Evolutionary conservation across 2,329 filamentous ascomycete species (phyloP), one percentile per base, ranked within the genome.

Genomic region (Fusarium duplospermum): DNA sequence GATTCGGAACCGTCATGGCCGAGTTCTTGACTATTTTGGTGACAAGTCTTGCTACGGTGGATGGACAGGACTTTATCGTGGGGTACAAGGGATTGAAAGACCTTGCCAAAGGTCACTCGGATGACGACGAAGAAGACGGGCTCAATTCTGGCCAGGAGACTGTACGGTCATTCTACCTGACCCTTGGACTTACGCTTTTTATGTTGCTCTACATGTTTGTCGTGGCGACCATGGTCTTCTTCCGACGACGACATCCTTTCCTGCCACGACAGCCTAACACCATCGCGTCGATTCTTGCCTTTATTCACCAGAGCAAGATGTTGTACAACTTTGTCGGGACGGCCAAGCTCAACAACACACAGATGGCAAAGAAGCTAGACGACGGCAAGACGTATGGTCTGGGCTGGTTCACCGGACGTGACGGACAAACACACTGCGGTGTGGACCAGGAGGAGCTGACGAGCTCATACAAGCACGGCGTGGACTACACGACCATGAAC

Each of bases 301-400:
- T 93, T 78, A 93, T 95, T 69, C 92, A 95, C 81, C 93, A 94
- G 83, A 92, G 89, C 81, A 93, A 93, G 82, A 95, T 95, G 93
- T 84, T 95, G 54, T 91, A 91, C 71, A 89, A 90, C 77, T 95
- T 95, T 81, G 91, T 94, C 16, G 90, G 89, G 47, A 94, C 92
- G 24, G 89, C 91, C 70, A 89, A 89, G 82, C 82, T 91, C 60
- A 88, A 86, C 74, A 90, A 88, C 62, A 83, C 85, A 16, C 83
- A 90, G 79, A 93, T 94, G 90, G 89, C 88, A 72, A 81, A 82
- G 65, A 86, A 87, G 79, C 85, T 95, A 38, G 89, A 89, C 69
- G 83, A 80, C 11, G 82, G 89, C n/a, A 87, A 88, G 84, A 91
- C 86, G 45, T 96, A 95, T 81, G 93, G 92, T 2, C 82, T 95